These are phyloP conservation scores for Lentithecium fluviatile DNA, from an alignment of 495 filamentous ascomycete species.

Conservation along the genomic window DNA sequence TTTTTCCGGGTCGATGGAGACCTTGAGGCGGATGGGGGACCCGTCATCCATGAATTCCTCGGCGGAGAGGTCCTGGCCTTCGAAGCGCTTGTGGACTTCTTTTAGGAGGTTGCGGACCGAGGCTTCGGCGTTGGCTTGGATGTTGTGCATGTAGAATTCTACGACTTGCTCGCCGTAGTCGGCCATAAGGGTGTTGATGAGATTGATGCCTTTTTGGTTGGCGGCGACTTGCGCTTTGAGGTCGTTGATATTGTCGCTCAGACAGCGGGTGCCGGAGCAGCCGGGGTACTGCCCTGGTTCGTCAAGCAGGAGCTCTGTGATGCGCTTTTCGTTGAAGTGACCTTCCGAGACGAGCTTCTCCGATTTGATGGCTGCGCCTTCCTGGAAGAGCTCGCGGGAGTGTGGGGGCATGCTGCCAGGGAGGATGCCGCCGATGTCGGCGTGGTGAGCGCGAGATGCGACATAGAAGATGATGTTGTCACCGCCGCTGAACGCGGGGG, in stretches of 20 bases:
- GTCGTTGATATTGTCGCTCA: slow-evolving; percentile 93
- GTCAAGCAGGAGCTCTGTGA: slow-evolving; percentile 76
- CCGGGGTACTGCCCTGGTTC: slow-evolving; percentile 84
- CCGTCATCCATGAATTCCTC: slow-evolving; percentile 95
- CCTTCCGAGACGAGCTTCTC: slow-evolving; percentile 94
- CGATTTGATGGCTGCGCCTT: slow-evolving; percentile 89
- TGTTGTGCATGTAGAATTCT: slow-evolving; percentile 92
- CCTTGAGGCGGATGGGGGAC: slow-evolving; percentile 76
- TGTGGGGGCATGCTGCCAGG: slow-evolving; percentile 97
- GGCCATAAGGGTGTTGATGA: slow-evolving; percentile 79
- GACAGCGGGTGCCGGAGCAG: slow-evolving; percentile 84
- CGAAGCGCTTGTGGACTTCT: slow-evolving; percentile 70
- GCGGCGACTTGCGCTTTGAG: slow-evolving; percentile 94
- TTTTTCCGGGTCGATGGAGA: slow-evolving; percentile 77
- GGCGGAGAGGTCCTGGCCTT: slow-evolving; percentile 70
- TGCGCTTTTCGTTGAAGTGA: slow-evolving; percentile 81
- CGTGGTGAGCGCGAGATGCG: slow-evolving; percentile 91
- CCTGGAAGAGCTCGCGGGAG: slow-evolving; percentile 88
- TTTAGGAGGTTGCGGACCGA: slow-evolving; percentile 86
- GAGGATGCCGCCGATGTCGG: slow-evolving; percentile 94
- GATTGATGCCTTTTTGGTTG: slow-evolving; percentile 91
- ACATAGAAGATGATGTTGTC: slow-evolving; percentile 95
- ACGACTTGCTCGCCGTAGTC: slow-evolving; percentile 92
- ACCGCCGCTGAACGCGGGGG: slow-evolving; percentile 84
- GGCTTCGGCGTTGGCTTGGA: slow-evolving; percentile 87